Evolutionary conservation across 2,329 filamentous ascomycete genomes (phyloP).

Genomic region (Hymenoscyphus occultus): DNA sequence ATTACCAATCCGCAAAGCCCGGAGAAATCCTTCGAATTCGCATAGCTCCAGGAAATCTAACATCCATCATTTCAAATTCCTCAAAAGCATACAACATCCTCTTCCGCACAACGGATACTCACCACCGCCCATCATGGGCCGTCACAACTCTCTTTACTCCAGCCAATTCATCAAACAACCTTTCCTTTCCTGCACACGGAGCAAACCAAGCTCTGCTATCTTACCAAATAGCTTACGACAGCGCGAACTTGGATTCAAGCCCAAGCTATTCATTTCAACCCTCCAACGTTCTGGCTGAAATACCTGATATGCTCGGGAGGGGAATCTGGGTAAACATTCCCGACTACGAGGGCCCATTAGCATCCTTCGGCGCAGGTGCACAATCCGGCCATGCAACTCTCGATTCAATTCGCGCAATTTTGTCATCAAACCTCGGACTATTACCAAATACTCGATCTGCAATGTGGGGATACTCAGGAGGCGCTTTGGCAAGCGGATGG

Average conservation of each 20-base stretch:
- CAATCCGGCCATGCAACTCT: constrained; percentile 22
- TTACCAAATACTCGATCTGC: constrained; percentile 5
- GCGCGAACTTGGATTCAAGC: constrained; percentile 40
- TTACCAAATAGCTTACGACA: constrained; percentile 43
- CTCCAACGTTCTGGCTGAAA: constrained; percentile 38
- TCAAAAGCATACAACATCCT: constrained; percentile 38
- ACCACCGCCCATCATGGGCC: constrained; percentile 38
- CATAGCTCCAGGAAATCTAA: constrained; percentile 28
- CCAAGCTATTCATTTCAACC: constrained; percentile 42
- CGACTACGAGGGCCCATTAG: constrained; percentile 25
- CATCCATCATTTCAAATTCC: constrained; percentile 13
- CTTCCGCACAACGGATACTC: constrained; percentile 41
- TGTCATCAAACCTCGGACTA: not conserved
- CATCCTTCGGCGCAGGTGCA: constrained; percentile 18
- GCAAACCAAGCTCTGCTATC: constrained; percentile 37
- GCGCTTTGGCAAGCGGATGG: constrained; percentile 49
- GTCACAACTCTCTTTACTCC: constrained; percentile 39
- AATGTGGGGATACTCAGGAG: constrained; percentile 57
- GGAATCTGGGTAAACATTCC: constrained; percentile 25
- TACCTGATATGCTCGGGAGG: constrained; percentile 11
- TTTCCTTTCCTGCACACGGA: not conserved
- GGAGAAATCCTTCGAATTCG: constrained; percentile 38
- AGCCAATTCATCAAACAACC: constrained; percentile 28
- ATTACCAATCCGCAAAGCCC: constrained; percentile 31
- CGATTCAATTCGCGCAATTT: constrained; percentile 26